phyloP scores from a whole-genome alignment of 768 basidiomycete genomes.

The Epithele typhae region DNA sequence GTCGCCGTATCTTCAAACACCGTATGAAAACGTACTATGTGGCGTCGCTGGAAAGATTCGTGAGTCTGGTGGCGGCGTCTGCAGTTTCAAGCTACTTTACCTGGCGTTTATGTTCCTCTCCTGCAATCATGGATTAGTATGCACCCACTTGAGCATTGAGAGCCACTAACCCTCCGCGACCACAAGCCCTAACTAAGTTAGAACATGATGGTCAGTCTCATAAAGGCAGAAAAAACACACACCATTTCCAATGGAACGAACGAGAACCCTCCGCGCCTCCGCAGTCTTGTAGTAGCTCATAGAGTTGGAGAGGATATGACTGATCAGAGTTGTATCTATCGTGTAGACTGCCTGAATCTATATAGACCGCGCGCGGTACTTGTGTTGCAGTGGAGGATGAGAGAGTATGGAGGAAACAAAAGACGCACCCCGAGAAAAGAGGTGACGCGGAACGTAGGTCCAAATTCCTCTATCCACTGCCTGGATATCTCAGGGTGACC shows the following conservation, averaged over 20 bases:
- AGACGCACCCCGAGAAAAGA: too few relatives aligned
- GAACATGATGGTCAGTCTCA: too few relatives aligned
- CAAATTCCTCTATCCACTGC: too few relatives aligned
- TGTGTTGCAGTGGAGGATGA: too few relatives aligned
- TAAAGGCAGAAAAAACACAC: not conserved
- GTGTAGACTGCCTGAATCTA: too few relatives aligned
- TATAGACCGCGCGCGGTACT: too few relatives aligned
- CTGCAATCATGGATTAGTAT: slow-evolving; percentile 6
- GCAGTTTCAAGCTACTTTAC: slow-evolving; percentile 8
- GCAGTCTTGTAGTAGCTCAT: slow-evolving; percentile 54
- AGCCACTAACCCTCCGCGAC: not conserved
- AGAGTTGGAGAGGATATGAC: slow-evolving; percentile 55
- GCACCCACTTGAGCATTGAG: not conserved
- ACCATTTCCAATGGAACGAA: slow-evolving; percentile 38
- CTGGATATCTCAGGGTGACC: too few relatives aligned
- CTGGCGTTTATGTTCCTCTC: slow-evolving; percentile 35
- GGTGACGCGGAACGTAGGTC: too few relatives aligned
- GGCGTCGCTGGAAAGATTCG: slow-evolving; percentile 6
- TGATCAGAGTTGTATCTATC: slow-evolving; percentile 24
- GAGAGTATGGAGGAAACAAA: too few relatives aligned
- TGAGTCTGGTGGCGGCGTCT: slow-evolving; percentile 10
- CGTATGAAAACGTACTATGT: slow-evolving; percentile 22
- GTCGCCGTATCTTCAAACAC: not conserved
- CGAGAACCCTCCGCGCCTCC: slow-evolving; percentile 31
- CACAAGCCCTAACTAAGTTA: not conserved